Conservation (phyloP, 805 yeast genomes). For the Lachancea mirantina region DNA sequence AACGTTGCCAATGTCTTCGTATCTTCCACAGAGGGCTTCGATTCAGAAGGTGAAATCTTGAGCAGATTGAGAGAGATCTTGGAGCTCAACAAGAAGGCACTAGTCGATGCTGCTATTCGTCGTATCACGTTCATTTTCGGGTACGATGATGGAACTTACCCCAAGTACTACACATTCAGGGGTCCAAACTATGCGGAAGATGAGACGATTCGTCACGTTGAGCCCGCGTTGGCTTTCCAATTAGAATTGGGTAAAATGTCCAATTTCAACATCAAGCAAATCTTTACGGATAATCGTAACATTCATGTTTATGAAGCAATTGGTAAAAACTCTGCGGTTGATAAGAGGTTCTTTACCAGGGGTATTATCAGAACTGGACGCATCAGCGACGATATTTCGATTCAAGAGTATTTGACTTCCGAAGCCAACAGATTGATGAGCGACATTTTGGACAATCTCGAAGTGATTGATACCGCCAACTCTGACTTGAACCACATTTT, state of each 20-base stretch:
- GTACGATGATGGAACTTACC: conserved; percentile 76
- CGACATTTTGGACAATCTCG: conserved; percentile 90
- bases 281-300: conserved; percentile 93
- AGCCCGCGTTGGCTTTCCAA: conserved; percentile 97
- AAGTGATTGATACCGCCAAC: conserved; percentile 87
- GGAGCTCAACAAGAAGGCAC: conserved; percentile 61
- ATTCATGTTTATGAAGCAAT: conserved; percentile 95
- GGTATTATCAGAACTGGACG: conserved; percentile 96
- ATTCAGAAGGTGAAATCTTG: conserved; percentile 61
- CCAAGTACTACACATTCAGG: conserved; percentile 91
- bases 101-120: conserved; percentile 68
- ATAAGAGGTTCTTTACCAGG: conserved; percentile 92
- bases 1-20: conserved; percentile 82
- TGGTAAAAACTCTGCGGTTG: conserved; percentile 88
- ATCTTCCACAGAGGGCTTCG: conserved; percentile 65
- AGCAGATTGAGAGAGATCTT: conserved; percentile 56
- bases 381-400: conserved; percentile 85
- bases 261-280: conserved; percentile 90
- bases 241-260: conserved; percentile 90
- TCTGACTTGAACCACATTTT: conserved; percentile 96
- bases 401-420: conserved; percentile 88
- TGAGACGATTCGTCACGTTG: conserved; percentile 92
- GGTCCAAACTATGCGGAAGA: conserved; percentile 84
- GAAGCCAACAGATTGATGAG: conserved; percentile 96
- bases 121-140: conserved; percentile 91